phyloP scores from a whole-genome alignment of 306 rosid species.

The Rubus parviflorus region DNA sequence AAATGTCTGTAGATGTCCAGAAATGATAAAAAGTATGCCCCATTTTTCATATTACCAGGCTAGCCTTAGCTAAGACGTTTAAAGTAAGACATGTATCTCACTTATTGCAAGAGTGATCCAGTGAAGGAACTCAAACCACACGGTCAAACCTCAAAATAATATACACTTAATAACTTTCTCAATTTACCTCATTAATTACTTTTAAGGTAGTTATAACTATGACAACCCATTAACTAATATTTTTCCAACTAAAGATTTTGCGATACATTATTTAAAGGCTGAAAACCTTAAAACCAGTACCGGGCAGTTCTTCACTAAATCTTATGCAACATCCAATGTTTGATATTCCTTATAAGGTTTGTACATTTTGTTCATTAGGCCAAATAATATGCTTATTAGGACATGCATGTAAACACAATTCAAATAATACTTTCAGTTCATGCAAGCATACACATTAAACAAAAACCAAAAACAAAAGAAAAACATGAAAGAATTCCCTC shows the following conservation, averaged over 20 bases:
- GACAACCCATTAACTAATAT: not conserved
- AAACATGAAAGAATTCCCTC: not conserved
- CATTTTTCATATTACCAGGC: not conserved
- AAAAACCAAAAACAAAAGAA: not conserved
- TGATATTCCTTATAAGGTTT: not conserved
- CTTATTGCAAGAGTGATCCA: not conserved
- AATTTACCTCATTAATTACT: not conserved
- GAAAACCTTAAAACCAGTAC: not conserved
- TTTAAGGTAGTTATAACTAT: not conserved
- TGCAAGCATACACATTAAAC: not conserved
- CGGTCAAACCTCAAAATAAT: not conserved
- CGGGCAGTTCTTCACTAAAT: not conserved
- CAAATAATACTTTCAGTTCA: not conserved
- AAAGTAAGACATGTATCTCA: not conserved
- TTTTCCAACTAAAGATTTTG: not conserved
- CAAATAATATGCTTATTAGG: not conserved
- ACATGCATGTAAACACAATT: conserved; percentile 4
- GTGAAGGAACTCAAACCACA: not conserved
- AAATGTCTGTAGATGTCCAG: not conserved
- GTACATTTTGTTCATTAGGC: not conserved
- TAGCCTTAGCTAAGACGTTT: not conserved
- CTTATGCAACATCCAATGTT: conserved; percentile 2
- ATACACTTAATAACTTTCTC: not conserved
- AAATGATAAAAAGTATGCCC: not conserved
- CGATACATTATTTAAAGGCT: not conserved